Evolutionary conservation across 2,329 filamentous ascomycete genomes (phyloP), one percentile per base, ranked within the genome.

Genomic region (Aspergillus caelatus): DNA sequence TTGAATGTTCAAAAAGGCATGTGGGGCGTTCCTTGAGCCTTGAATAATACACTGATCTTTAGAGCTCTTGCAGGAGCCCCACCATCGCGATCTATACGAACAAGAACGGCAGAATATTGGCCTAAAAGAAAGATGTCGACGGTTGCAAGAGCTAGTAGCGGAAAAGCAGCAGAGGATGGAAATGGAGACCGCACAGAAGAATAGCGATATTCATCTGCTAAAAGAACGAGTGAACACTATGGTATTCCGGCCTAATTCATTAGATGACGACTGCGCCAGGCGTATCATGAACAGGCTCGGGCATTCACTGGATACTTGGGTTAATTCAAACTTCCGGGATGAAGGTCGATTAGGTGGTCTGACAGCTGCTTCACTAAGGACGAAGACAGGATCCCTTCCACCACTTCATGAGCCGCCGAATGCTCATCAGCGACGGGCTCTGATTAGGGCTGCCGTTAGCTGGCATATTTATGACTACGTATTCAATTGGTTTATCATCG

Each of bases 221-320:
- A 63, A 64, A 19, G 16, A 57, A 4, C 59, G 56, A 30, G 41
- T 60, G 12, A n/a, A 60, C 14, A 21, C 28, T 2, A 3, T 64
- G 4, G 16, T 9, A 1, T 62, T 36, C 4, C 30, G 21, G 21
- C 50, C 60, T 0, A 52, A 68, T 2, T n/a, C 23, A 1, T 23
- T 72, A 8, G 56, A 62, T 4, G 68, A 71, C 3, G 67, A 67
- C 4, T 60, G 69, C 6, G 59, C 48, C 6, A 32, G 45, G 2
- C 50, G 36, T 14, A 52, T 23, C 16, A 70, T 70, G 63, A 57
- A 21, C 1, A 26, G 30, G 4, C 58, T 73, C 1, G 61, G 61
- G 9, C 64, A 66, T 10, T 50, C 58, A 0, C 36, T 71, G 12
- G 55, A 63, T 8, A 16, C 30, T 5, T 72, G 71, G 70, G 54